phyloP scores from a whole-genome alignment of 805 yeast species.

The Kodamaea fukazawae region DNA sequence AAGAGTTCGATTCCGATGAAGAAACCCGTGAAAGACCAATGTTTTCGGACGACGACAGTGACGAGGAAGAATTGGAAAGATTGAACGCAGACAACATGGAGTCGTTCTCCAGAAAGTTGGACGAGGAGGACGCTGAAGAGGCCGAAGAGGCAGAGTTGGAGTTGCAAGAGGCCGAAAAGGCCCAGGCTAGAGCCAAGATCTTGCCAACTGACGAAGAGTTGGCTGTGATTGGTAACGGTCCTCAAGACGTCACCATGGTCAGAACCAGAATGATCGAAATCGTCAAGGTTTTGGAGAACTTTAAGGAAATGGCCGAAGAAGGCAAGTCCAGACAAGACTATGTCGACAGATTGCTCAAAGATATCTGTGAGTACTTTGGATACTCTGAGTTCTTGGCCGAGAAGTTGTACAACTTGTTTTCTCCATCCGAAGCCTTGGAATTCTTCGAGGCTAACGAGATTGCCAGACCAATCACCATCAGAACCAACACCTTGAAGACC shows the following conservation, averaged over 20 bases:
- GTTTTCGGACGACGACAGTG: conserved; percentile 73
- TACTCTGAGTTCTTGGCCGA: conserved; percentile 90
- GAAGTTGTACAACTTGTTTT: conserved; percentile 84
- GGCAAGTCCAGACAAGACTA: conserved; percentile 87
- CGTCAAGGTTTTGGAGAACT: conserved; percentile 89
- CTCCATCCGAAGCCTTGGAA: conserved; percentile 96
- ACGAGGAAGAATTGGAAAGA: conserved; percentile 53
- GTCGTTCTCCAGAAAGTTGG: conserved; percentile 65
- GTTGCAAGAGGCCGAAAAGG: conserved; percentile 51
- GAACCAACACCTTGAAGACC: conserved; percentile 95
- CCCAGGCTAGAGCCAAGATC: conserved; percentile 73
- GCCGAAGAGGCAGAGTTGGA: conserved; percentile 52
- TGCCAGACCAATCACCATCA: conserved; percentile 91
- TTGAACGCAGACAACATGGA: conserved; percentile 84
- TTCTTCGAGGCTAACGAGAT: conserved; percentile 98
- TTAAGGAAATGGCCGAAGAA: conserved; percentile 75
- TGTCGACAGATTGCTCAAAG: conserved; percentile 70
- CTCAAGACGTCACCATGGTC: conserved; percentile 74
- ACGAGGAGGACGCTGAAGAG: conserved; percentile 50
- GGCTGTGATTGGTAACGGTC: conserved; percentile 46
- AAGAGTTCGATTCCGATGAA: conserved; percentile 56
- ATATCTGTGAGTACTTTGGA: conserved; percentile 91
- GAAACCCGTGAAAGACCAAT: conserved; percentile 61
- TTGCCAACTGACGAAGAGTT: conserved; percentile 72
- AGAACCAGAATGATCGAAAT: conserved; percentile 95